Percentiles rank a stretch among this genome's conserved stretches.
phyloP scores from a whole-genome alignment of 2,329 filamentous ascomycete species.

The Zymoseptoria pseudotritici region DNA sequence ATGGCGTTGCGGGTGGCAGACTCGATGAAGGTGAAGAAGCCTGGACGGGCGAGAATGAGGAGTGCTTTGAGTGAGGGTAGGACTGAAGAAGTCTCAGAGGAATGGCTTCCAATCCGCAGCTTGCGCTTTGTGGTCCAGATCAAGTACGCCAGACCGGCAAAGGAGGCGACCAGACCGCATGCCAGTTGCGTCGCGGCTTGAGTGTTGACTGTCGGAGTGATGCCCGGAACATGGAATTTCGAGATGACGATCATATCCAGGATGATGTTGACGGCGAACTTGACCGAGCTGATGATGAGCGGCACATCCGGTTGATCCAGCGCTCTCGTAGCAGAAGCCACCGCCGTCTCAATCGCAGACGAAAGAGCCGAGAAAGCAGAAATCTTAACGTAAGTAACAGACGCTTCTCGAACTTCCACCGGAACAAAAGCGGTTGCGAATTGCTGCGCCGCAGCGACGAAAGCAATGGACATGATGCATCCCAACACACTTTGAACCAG shows the following conservation, averaged over 20 bases:
- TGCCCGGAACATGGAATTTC: constrained; percentile 51
- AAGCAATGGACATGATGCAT: constrained; percentile 52
- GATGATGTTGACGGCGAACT: constrained; percentile 60
- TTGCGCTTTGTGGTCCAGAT: constrained; percentile 36
- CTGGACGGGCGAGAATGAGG: constrained; percentile 48
- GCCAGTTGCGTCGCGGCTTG: constrained; percentile 58
- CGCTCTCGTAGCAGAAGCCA: constrained; percentile 54
- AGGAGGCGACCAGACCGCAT: constrained; percentile 51
- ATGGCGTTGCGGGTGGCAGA: constrained; percentile 61
- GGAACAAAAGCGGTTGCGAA: constrained; percentile 60
- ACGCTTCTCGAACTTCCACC: constrained; percentile 46
- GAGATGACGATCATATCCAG: constrained; percentile 62
- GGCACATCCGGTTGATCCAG: constrained; percentile 64
- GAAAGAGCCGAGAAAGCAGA: constrained; percentile 55
- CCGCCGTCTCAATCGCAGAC: constrained; percentile 56
- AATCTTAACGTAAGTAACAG: constrained; percentile 59
- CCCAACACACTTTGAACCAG: constrained; percentile 50
- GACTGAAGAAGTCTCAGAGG: not conserved
- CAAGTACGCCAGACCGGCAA: constrained; percentile 55
- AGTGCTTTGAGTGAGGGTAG: constrained; percentile 41
- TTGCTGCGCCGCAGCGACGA: constrained; percentile 46
- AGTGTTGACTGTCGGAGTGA: constrained; percentile 52
- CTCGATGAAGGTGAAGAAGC: constrained; percentile 53
- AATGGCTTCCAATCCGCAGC: not conserved
- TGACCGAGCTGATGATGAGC: constrained; percentile 55